A percentile compares a stretch with the other conserved stretches of the same genome.
These are phyloP conservation scores for Malus hybrid DNA, from an alignment of 331 rosid species.

Conservation along the genomic window DNA sequence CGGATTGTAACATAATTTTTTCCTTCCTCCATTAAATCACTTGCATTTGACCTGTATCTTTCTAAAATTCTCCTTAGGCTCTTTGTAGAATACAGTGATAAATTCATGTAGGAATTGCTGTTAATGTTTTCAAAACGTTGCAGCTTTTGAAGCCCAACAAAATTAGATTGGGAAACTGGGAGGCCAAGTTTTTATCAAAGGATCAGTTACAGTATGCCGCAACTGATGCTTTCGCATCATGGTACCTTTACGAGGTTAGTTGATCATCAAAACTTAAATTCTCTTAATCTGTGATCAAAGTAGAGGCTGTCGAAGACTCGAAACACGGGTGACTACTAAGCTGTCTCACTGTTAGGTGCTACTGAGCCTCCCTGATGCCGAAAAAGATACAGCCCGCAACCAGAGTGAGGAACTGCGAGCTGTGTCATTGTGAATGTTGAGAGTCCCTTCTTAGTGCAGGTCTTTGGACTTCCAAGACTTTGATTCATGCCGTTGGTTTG, in stretches of 20 bases:
- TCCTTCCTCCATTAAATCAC: background rate
- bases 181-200: constrained; percentile 46
- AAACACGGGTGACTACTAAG: background rate
- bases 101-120: background rate
- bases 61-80: background rate
- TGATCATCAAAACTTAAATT: background rate
- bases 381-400: constrained; percentile 25
- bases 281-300: background rate
- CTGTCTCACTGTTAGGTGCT: constrained; percentile 33
- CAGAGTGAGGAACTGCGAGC: constrained; percentile 12
- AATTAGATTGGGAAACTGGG: constrained; percentile 84
- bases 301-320: background rate
- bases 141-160: constrained; percentile 68
- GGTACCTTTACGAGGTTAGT: constrained; percentile 73
- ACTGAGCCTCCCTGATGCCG: constrained; percentile 42
- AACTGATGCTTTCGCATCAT: constrained; percentile 79
- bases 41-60: background rate
- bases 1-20: background rate
- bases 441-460: no score
- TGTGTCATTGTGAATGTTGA: background rate
- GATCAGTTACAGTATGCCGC: constrained; percentile 83
- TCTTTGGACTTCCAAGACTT: no score
- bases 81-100: background rate
- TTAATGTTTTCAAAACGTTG: background rate
- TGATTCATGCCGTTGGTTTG: no score